These are phyloP conservation scores for Astragalus glycyphyllos DNA, from an alignment of 306 rosid genomes.

Conservation along the genomic window DNA sequence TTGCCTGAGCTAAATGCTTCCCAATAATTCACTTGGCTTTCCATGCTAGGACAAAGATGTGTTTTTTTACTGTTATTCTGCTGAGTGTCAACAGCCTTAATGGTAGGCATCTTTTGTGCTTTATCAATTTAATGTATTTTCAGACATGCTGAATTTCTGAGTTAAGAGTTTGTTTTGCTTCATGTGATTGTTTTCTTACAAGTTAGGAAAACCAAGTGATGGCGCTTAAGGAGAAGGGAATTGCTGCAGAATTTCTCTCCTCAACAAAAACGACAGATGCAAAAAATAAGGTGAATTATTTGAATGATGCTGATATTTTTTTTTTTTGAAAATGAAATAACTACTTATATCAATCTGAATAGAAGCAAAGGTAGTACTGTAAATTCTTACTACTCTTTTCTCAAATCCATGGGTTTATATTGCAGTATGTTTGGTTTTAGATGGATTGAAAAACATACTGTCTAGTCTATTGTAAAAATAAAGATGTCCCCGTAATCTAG, in stretches of 20 bases:
- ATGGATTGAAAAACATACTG: not conserved
- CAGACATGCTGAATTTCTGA: conserved; percentile 34
- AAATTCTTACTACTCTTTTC: conserved; percentile 2
- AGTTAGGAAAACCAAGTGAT: conserved; percentile 91
- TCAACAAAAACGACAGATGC: conserved; percentile 70
- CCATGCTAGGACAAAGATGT: conserved; percentile 49
- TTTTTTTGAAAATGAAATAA: conserved; percentile 23
- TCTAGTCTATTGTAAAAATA: no score
- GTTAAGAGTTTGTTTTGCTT: conserved; percentile 42
- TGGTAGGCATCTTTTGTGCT: conserved; percentile 64
- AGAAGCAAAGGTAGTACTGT: not conserved
- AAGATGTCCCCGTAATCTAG: no score
- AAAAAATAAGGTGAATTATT: conserved; percentile 68
- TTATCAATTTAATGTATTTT: conserved; percentile 36
- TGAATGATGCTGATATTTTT: conserved; percentile 19
- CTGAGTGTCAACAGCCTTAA: conserved; percentile 73
- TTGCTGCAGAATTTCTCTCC: conserved; percentile 89
- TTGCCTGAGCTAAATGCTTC: conserved; percentile 42
- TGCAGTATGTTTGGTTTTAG: conserved; percentile 12
- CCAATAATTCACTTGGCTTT: conserved; percentile 31
- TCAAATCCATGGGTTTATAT: not conserved
- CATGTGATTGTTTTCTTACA: conserved; percentile 37
- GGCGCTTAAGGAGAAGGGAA: conserved; percentile 84
- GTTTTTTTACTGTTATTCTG: conserved; percentile 46
- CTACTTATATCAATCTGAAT: not conserved